Conservation (phyloP, 1,139 yeast species). For the Saccharomyces uvarum region DNA sequence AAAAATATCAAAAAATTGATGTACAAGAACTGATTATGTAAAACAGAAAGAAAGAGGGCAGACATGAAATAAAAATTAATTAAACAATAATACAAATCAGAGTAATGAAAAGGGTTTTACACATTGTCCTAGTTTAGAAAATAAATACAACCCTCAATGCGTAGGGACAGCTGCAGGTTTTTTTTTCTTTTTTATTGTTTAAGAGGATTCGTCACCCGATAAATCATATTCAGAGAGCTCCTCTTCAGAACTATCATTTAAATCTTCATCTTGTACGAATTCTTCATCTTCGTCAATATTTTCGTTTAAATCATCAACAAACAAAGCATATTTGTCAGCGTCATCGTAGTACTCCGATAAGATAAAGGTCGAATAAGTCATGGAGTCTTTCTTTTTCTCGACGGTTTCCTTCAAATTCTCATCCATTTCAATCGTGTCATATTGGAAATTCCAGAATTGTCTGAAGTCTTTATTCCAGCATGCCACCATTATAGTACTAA, state of each 20-base stretch:
- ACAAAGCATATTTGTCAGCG: slow-evolving; percentile 13
- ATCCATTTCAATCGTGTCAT: slow-evolving; percentile 17
- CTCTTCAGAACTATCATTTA: background rate
- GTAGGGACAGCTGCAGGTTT: background rate
- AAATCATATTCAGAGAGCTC: background rate
- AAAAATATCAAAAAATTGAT: background rate
- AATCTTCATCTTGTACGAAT: slow-evolving; percentile 10
- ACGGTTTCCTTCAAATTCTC: slow-evolving; percentile 4
- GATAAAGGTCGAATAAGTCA: slow-evolving; percentile 12
- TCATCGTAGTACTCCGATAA: slow-evolving; percentile 14
- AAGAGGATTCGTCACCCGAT: background rate
- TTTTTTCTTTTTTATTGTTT: background rate
- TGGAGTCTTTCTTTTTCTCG: background rate
- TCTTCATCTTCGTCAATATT: slow-evolving; percentile 10
- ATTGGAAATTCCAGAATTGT: slow-evolving; percentile 35
- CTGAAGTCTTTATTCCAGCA: slow-evolving; percentile 37
- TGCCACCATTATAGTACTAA: slow-evolving; percentile 34
- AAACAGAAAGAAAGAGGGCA: too few relatives aligned
- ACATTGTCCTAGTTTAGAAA: background rate
- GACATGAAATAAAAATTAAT: background rate
- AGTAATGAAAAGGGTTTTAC: background rate
- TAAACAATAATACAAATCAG: background rate
- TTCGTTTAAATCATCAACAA: background rate
- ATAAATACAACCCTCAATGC: background rate
- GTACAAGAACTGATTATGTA: background rate